These are phyloP conservation scores for Debaryomyces fabryi DNA, from an alignment of 1,139 yeast species.

Conservation along the genomic window DNA sequence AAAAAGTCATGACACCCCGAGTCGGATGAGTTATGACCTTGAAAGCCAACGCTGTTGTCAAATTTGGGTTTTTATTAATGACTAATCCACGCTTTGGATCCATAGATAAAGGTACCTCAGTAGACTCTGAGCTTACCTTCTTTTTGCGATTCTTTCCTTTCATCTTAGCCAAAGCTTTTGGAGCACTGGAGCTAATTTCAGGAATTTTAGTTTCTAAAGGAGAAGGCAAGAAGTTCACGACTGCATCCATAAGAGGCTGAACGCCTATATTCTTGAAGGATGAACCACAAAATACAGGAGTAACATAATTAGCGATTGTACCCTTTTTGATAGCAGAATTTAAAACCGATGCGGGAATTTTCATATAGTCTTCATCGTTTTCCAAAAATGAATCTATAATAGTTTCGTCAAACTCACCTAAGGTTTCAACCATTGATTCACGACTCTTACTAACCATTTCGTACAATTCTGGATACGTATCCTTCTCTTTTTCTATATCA, in stretches of 20 bases:
- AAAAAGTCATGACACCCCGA: conserved; percentile 82
- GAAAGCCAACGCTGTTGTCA: conserved; percentile 85
- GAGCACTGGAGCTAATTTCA: conserved; percentile 40
- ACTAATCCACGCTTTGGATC: conserved; percentile 51
- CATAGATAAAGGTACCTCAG: conserved; percentile 35
- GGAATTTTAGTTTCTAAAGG: conserved; percentile 71
- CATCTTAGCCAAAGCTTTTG: conserved; percentile 13
- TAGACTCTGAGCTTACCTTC: conserved; percentile 15
- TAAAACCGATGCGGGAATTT: conserved; percentile 54
- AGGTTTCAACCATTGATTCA: conserved; percentile 77
- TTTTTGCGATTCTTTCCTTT: conserved; percentile 17
- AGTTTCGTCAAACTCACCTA: conserved; percentile 79
- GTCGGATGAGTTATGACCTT: conserved; percentile 86
- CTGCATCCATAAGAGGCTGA: conserved; percentile 88
- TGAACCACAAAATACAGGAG: conserved; percentile 92
- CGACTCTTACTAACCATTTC: conserved; percentile 61
- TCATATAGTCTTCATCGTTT: conserved; percentile 68
- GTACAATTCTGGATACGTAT: conserved; percentile 33
- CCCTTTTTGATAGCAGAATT: conserved; percentile 62
- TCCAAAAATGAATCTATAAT: conserved; percentile 78
- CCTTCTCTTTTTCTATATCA: conserved; percentile 36
- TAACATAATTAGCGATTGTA: conserved; percentile 58
- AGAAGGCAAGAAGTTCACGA: conserved; percentile 76
- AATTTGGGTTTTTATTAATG: conserved; percentile 55
- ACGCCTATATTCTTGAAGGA: conserved; percentile 92